These are phyloP conservation scores for Lathyrus sativus DNA, from an alignment of 306 rosid genomes.

Conservation along the genomic window DNA sequence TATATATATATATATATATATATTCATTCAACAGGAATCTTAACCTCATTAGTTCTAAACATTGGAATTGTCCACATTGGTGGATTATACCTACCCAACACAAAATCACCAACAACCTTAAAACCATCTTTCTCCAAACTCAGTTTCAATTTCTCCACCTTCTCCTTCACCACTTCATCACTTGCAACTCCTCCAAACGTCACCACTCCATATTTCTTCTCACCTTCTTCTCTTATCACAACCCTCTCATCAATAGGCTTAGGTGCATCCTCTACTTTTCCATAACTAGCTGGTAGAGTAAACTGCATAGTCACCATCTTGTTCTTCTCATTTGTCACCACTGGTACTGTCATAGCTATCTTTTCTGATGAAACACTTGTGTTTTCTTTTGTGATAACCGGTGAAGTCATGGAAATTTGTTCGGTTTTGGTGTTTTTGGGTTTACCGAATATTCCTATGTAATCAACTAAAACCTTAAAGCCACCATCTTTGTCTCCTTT, in stretches of 20 bases:
- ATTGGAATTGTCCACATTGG: constrained; percentile 79
- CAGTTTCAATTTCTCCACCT: constrained; percentile 62
- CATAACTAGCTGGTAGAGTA: constrained; percentile 59
- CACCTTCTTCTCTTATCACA: constrained; percentile 72
- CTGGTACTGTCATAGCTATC: constrained; percentile 85
- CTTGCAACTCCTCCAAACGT: constrained; percentile 65
- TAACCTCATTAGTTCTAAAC: constrained; percentile 78
- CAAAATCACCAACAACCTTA: constrained; percentile 63
- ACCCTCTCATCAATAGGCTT: constrained; percentile 81
- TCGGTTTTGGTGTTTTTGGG: constrained; percentile 78
- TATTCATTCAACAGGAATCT: constrained; percentile 78
- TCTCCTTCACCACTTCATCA: constrained; percentile 63
- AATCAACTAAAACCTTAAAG: constrained; percentile 64
- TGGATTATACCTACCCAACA: constrained; percentile 88
- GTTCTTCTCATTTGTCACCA: constrained; percentile 53
- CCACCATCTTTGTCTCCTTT: constrained; percentile 87
- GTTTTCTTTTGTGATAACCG: constrained; percentile 62
- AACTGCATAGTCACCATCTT: constrained; percentile 76
- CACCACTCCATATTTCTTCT: constrained; percentile 74
- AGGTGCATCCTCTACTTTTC: constrained; percentile 78
- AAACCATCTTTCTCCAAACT: constrained; percentile 77
- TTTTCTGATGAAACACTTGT: constrained; percentile 37
- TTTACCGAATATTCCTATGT: constrained; percentile 77
- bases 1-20: too few species aligned
- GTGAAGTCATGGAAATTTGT: constrained; percentile 82